A percentile compares a stretch with the other conserved stretches of the same genome.
Evolutionary conservation across 2,329 filamentous ascomycete species (phyloP).

Genomic region (Verticillium zaregamsianum): DNA sequence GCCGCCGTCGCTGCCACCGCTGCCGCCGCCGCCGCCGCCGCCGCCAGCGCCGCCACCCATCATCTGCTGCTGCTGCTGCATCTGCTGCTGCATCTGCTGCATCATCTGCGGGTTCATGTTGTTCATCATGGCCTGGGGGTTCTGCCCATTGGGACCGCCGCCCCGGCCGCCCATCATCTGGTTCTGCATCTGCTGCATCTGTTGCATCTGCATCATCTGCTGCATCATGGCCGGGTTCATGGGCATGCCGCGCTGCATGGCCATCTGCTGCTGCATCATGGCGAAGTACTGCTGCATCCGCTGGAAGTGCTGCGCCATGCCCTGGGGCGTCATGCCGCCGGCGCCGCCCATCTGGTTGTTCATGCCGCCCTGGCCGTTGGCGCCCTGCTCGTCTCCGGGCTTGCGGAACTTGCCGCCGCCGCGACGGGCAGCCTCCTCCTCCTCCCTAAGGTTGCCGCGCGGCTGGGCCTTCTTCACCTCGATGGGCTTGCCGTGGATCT

Average conservation of each 20-base stretch:
- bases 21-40: slow-evolving; percentile 16
- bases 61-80: slow-evolving; percentile 31
- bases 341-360: slow-evolving; percentile 34
- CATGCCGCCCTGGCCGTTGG: slow-evolving; percentile 27
- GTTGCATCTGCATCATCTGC: slow-evolving; percentile 70
- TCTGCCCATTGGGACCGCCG: slow-evolving; percentile 26
- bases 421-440: slow-evolving; percentile 68
- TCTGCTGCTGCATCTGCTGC: slow-evolving; percentile 51
- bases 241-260: slow-evolving; percentile 69
- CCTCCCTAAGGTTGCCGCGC: slow-evolving; percentile 87
- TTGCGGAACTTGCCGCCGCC: slow-evolving; percentile 55
- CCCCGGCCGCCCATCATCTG: slow-evolving; percentile 44
- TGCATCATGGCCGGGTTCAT: slow-evolving; percentile 76
- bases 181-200: slow-evolving; percentile 51
- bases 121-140: slow-evolving; percentile 33
- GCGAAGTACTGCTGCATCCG: slow-evolving; percentile 97
- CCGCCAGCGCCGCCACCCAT: slow-evolving; percentile 21
- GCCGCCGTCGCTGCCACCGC: slow-evolving; percentile 17
- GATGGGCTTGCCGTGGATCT: slow-evolving; percentile 93
- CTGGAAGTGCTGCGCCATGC: slow-evolving; percentile 98
- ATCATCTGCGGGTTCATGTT: slow-evolving; percentile 51
- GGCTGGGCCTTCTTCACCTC: slow-evolving; percentile 98
- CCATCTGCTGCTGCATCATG: slow-evolving; percentile 92
- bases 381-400: slow-evolving; percentile 38
- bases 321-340: slow-evolving; percentile 82